Percentiles rank a stretch among this genome's conserved stretches.
These are phyloP conservation scores for Fusarium sp. DNA, from an alignment of 2,329 filamentous ascomycete genomes.

Conservation along the genomic window DNA sequence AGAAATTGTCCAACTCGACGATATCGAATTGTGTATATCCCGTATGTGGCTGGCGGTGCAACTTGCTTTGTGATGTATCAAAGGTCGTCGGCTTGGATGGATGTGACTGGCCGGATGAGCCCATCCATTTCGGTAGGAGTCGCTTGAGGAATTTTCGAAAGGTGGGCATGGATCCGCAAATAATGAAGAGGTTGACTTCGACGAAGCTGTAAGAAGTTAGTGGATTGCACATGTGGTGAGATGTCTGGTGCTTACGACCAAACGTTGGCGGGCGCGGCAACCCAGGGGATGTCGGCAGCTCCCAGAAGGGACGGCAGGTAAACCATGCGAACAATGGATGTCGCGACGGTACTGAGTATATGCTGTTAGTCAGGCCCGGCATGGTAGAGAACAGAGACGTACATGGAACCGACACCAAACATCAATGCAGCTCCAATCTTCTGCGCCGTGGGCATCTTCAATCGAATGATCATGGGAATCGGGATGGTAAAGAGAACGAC, in stretches of 20 bases:
- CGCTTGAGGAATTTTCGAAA: slow-evolving; percentile 66
- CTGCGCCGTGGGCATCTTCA: slow-evolving; percentile 59
- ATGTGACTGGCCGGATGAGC: slow-evolving; percentile 67
- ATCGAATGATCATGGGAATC: slow-evolving; percentile 55
- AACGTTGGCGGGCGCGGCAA: slow-evolving; percentile 40
- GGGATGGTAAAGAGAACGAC: slow-evolving; percentile 59
- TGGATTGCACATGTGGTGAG: neutral
- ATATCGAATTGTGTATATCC: slow-evolving; percentile 25
- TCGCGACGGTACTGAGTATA: slow-evolving; percentile 45
- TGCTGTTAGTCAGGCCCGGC: neutral
- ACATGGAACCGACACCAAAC: slow-evolving; percentile 56
- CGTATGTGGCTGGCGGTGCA: slow-evolving; percentile 19
- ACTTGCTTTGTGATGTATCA: slow-evolving; percentile 5
- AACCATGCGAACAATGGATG: slow-evolving; percentile 45
- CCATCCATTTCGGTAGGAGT: slow-evolving; percentile 72
- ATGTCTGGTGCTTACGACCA: slow-evolving; percentile 39
- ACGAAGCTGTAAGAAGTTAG: slow-evolving; percentile 40
- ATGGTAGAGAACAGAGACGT: neutral
- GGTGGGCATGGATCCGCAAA: slow-evolving; percentile 48
- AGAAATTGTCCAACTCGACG: slow-evolving; percentile 13
- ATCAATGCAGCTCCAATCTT: slow-evolving; percentile 58
- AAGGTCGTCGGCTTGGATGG: neutral
- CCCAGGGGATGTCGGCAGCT: slow-evolving; percentile 44
- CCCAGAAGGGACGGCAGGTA: slow-evolving; percentile 40
- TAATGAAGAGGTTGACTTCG: slow-evolving; percentile 53